Evolutionary conservation across 768 basidiomycete genomes (phyloP).

Genomic region (Suillus subalutaceus): DNA sequence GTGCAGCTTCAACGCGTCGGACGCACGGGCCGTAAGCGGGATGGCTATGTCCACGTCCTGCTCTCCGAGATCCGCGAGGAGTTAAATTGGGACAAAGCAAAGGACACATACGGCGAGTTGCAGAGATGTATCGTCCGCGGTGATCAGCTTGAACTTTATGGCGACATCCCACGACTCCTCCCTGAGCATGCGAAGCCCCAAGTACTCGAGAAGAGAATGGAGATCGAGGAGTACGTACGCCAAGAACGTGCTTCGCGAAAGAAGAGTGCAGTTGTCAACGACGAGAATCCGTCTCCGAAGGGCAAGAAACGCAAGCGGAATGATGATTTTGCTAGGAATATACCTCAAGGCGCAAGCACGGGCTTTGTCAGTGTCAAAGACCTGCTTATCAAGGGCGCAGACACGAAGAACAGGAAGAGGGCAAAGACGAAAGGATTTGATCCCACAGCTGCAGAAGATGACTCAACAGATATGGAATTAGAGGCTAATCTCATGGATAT

Average conservation of each 20-base stretch:
- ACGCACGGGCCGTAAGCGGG: slow-evolving; percentile 90
- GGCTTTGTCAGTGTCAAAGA: slow-evolving; percentile 75
- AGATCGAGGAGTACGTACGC: slow-evolving; percentile 73
- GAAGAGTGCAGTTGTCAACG: slow-evolving; percentile 29
- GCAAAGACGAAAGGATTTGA: slow-evolving; percentile 48
- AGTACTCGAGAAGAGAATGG: slow-evolving; percentile 81
- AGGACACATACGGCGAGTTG: slow-evolving; percentile 83
- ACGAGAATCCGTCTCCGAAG: slow-evolving; percentile 32
- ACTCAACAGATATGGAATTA: slow-evolving; percentile 70
- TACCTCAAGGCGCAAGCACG: slow-evolving; percentile 69
- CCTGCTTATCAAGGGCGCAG: slow-evolving; percentile 53
- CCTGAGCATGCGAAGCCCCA: slow-evolving; percentile 78
- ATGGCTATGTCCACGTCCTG: slow-evolving; percentile 88
- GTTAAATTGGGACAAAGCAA: slow-evolving; percentile 84
- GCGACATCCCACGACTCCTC: slow-evolving; percentile 86
- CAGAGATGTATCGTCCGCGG: slow-evolving; percentile 87
- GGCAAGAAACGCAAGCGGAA: slow-evolving; percentile 71
- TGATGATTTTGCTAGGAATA: slow-evolving; percentile 67
- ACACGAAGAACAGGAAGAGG: slow-evolving; percentile 49
- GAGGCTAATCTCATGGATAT: slow-evolving; percentile 53
- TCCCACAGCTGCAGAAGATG: slow-evolving; percentile 54
- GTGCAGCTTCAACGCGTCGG: slow-evolving; percentile 91
- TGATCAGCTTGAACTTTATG: slow-evolving; percentile 86
- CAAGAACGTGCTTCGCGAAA: slow-evolving; percentile 45
- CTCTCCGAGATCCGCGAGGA: slow-evolving; percentile 93